A percentile compares a stretch with the other conserved stretches of the same genome.
phyloP scores from a whole-genome alignment of 2,329 filamentous ascomycete genomes.

The Monosporascus sp. region DNA sequence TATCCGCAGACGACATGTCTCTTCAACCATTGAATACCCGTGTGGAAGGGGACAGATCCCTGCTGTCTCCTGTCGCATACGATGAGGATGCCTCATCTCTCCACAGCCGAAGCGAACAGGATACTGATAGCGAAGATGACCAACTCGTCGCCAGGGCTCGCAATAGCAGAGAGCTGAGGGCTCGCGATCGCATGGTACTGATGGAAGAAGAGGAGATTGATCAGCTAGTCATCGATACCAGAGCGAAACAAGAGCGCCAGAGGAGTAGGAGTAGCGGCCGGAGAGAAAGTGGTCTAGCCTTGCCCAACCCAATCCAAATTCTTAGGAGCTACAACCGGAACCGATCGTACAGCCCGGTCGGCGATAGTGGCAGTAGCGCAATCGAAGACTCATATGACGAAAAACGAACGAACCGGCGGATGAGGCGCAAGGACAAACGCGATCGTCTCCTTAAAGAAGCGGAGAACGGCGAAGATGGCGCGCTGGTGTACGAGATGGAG shows the following conservation, averaged over 20 bases:
- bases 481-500: constrained; percentile 73
- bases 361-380: constrained; percentile 36
- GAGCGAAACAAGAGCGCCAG: constrained; percentile 36
- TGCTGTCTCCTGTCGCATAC: constrained; percentile 59
- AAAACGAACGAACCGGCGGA: constrained; percentile 43
- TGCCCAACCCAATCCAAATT: constrained; percentile 43
- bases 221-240: constrained; percentile 49
- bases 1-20: constrained; percentile 16
- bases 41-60: constrained; percentile 30
- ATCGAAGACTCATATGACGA: constrained; percentile 44
- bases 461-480: constrained; percentile 61
- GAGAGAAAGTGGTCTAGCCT: constrained; percentile 36
- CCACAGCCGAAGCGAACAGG: constrained; percentile 63
- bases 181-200: constrained; percentile 64
- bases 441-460: constrained; percentile 48
- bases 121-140: constrained; percentile 73
- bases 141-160: constrained; percentile 59
- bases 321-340: constrained; percentile 32
- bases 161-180: constrained; percentile 63
- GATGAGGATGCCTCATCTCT: constrained; percentile 66
- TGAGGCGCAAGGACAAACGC: constrained; percentile 48
- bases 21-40: constrained; percentile 23
- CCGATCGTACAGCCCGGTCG: constrained; percentile 33
- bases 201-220: constrained; percentile 71
- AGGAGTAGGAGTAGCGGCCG: constrained; percentile 41